Conservation (phyloP, 805 yeast genomes). For the Starmerella davenportii region DNA sequence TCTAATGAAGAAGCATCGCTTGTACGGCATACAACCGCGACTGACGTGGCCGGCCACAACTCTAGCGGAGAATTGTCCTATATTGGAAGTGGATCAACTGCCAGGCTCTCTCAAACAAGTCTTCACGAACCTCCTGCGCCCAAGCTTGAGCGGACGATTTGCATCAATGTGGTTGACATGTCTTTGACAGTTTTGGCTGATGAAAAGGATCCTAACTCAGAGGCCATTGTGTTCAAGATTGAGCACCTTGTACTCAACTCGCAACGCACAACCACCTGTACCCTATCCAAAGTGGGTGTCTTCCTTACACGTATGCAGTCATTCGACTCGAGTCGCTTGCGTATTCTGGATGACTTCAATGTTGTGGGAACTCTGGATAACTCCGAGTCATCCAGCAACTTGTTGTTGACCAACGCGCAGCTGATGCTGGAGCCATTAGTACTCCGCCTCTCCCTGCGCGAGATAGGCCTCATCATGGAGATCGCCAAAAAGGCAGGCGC, state of each 20-base stretch:
- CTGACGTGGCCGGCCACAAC: not conserved
- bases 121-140: not conserved
- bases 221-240: conserved; percentile 78
- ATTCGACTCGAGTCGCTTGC: conserved; percentile 39
- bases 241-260: conserved; percentile 59
- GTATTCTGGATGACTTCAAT: conserved; percentile 81
- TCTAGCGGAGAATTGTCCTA: not conserved
- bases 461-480: conserved; percentile 58
- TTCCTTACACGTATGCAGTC: conserved; percentile 61
- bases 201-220: conserved; percentile 48
- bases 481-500: conserved; percentile 56
- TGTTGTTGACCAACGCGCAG: conserved; percentile 44
- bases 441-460: conserved; percentile 68
- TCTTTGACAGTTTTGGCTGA: conserved; percentile 69
- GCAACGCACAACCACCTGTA: conserved; percentile 46
- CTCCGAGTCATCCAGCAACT: conserved; percentile 42
- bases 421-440: conserved; percentile 64
- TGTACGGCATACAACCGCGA: not conserved
- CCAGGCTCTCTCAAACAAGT: not conserved
- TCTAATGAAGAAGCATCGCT: not conserved
- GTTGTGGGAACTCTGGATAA: conserved; percentile 55
- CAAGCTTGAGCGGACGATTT: not conserved
- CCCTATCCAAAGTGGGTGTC: conserved; percentile 69
- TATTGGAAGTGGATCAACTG: not conserved
- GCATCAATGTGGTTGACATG: conserved; percentile 51